Conservation (phyloP, 2,329 filamentous ascomycete genomes). For the Aspergillus viridinutans region DNA sequence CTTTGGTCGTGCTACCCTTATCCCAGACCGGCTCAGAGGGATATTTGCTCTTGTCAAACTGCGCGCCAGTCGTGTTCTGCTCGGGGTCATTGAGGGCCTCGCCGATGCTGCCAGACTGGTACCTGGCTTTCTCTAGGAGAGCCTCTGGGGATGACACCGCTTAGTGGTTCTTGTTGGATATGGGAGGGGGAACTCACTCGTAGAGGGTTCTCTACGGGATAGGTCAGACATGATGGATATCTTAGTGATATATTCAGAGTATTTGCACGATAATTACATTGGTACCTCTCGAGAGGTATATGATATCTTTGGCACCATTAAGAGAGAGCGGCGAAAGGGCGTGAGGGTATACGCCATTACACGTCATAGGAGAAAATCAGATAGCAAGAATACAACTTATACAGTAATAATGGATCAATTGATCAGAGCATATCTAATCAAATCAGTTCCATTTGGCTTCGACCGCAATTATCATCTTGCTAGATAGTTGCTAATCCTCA, state of each 20-base stretch:
- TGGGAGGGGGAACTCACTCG: background rate
- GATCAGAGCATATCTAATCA: background rate
- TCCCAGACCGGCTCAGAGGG: background rate
- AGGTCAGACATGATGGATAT: conserved; percentile 2
- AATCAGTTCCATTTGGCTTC: background rate
- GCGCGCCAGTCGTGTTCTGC: background rate
- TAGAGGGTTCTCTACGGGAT: conserved; percentile 7
- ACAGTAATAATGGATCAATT: background rate
- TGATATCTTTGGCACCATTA: background rate
- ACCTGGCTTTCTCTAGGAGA: background rate
- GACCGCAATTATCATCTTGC: background rate
- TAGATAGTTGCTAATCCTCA: too few species aligned
- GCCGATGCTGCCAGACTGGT: background rate
- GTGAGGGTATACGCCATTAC: background rate
- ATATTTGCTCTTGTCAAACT: background rate
- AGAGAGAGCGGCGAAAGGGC: background rate
- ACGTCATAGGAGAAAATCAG: background rate
- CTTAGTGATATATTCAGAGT: background rate
- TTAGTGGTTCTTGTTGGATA: background rate
- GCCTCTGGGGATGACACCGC: background rate
- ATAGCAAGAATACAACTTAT: background rate
- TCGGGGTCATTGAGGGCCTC: background rate
- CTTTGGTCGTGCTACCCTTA: conserved; percentile 1
- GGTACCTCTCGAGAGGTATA: background rate
- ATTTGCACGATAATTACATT: background rate